Percentiles rank a stretch among this genome's conserved stretches.
Evolutionary conservation across 371 early-diverging fungal genomes (phyloP).

Genomic region (Rhizomucor pusillus): DNA sequence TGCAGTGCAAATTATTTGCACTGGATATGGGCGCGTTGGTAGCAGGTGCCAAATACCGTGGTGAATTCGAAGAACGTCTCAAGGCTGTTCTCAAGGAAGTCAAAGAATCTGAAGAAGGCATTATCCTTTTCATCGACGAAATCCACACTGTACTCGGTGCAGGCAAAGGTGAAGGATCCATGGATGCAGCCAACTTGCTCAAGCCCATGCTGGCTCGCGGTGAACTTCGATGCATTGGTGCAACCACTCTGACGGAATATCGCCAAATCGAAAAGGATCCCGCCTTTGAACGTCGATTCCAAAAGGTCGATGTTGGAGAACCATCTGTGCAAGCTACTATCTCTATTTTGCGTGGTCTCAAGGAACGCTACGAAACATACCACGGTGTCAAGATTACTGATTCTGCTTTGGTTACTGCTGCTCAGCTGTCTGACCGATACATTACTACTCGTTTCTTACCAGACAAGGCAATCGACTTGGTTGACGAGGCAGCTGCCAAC

Average conservation of each 20-base stretch:
- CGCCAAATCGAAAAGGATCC: conserved; percentile 86
- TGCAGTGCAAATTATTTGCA: conserved; percentile 86
- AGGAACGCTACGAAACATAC: conserved; percentile 80
- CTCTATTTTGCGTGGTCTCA: conserved; percentile 83
- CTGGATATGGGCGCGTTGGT: conserved; percentile 95
- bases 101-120: conserved; percentile 81
- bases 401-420: conserved; percentile 79
- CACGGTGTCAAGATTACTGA: conserved; percentile 88
- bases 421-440: conserved; percentile 76
- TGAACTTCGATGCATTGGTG: conserved; percentile 84
- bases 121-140: conserved; percentile 99
- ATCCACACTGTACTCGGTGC: conserved; percentile 95
- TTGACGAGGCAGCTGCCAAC: conserved; percentile 94
- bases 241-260: conserved; percentile 88
- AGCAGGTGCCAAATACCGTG: conserved; percentile 91
- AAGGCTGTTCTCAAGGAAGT: conserved; percentile 97
- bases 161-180: conserved; percentile 87
- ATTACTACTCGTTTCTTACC: conserved; percentile 77
- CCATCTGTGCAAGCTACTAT: conserved; percentile 81
- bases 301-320: conserved; percentile 79
- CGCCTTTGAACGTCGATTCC: conserved; percentile 91
- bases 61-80: conserved; percentile 99
- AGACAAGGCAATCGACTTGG: conserved; percentile 86
- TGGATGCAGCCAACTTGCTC: conserved; percentile 94
- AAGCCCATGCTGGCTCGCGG: conserved; percentile 89